Evolutionary conservation across 768 basidiomycete species (phyloP), one percentile per base, ranked within the genome.

Genomic region (Mycena kentingensis): DNA sequence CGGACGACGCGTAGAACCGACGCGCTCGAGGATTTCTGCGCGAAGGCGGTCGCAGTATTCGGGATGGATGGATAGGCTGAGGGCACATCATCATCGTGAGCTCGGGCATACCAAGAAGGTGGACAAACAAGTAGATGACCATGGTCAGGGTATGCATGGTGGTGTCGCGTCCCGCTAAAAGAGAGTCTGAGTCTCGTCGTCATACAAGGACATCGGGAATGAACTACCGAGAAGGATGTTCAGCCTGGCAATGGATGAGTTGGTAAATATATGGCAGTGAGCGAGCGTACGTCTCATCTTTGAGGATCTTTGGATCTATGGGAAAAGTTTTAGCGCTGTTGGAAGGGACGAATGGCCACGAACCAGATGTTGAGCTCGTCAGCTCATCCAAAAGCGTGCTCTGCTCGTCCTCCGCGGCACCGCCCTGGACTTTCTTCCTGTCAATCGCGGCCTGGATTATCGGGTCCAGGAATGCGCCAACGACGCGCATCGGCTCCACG

Each of bases 381-480:
- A 84, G 60, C 63, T 82, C 78, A 49, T 80, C 78, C 52, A 83
- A 63, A 18, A 82, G 65, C 2, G 72, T 82, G 15, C 55, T 60
- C 8, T 54, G 43, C 51, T 46, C 58, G 18, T 37, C 21, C 27
- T 2, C 15, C n/a, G 32, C 46, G 25, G 43, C 12, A 15, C 52
- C 55, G 13, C 51, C 64, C 18, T 36, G 38, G 13, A 48, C 57
- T 29, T 60, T 65, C 58, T 72, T 77, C 56, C 69, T 74, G 55
- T 66, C 63, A 4, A 84, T 53, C 3, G 80, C 81, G 26, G 77
- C 73, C 35, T 65, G 54, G 50, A 85, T 52, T 44, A 87, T 77
- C 2, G 81, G 81, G 35, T 81, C 74, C 38, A 85, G 70, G 60
- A 81, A 83, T n/a, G 65, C 72, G 39, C 77, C 71, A 7, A 86